These are phyloP conservation scores for Tetrahymena borealis DNA, from an alignment of 73 alveolate species.

Conservation along the genomic window DNA sequence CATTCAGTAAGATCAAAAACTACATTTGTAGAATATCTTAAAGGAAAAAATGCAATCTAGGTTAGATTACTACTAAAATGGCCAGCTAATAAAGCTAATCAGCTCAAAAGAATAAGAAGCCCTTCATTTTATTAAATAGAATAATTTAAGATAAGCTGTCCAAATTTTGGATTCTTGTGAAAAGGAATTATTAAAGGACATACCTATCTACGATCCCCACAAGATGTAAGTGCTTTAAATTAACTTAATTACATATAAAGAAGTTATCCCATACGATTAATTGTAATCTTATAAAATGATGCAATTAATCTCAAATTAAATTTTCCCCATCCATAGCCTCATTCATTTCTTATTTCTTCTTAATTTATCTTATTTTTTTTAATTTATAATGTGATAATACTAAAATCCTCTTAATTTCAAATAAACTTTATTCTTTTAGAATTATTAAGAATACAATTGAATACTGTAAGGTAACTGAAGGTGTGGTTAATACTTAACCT, in stretches of 20 bases:
- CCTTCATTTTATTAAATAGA: neutral
- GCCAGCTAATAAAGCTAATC: neutral
- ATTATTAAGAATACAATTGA: too few relatives aligned
- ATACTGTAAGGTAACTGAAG: too few relatives aligned
- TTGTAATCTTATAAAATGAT: too few relatives aligned
- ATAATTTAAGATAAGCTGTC: neutral
- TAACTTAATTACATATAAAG: neutral
- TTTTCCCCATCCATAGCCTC: too few relatives aligned
- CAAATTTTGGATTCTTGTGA: neutral
- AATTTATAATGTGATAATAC: too few relatives aligned
- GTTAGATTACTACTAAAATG: neutral
- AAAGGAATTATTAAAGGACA: neutral
- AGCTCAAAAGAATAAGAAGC: neutral
- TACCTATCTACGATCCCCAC: neutral
- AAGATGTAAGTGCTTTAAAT: neutral
- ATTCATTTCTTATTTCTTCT: neutral
- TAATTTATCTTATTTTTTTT: neutral
- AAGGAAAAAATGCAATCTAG: neutral
- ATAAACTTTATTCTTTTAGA: too few relatives aligned
- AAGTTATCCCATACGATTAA: too few relatives aligned
- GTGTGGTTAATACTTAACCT: too few relatives aligned
- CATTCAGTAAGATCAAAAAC: neutral
- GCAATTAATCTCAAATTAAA: too few relatives aligned
- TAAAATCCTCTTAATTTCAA: too few relatives aligned
- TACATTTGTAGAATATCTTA: neutral